Base-by-base conservation (phyloP, 1,284 basidiomycete species). In the Crepidotus sp. region DNA sequence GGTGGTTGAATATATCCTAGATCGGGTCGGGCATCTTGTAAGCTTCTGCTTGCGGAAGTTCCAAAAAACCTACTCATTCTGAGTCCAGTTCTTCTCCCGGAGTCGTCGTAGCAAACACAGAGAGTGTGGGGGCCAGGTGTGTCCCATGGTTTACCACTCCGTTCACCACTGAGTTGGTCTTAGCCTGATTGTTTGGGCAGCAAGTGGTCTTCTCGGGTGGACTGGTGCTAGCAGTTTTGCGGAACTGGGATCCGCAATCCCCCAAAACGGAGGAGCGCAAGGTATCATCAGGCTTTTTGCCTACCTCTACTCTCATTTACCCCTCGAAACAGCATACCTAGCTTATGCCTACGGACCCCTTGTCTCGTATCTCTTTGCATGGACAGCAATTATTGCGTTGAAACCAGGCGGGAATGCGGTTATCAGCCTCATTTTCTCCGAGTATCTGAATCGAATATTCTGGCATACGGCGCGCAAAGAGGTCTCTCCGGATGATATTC, bases 1-100 rank as follows among this genome's bases (percentile, higher is more conserved):
- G 11, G 30, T 13, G 18, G 21, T 24, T 40, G 17, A 40, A 35
- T 25, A 14, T 17, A 17, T 33, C 9, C 34, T 51, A 83, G 77
- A 89, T 94, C 60, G 91, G 91, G 22, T 90, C 86, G 10, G 92
- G 92, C 15, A 95, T 96, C 52, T 96, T 96, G 86, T 88, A 58
- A 54, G 77, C 49, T 25, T 42, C 17, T 30, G 38, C 17, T 35
- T 17, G 46, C 26, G 49, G 24, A 22, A 15, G 26, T 35, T 14
- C 9, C n/a, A n/a, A 19, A 32, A 15, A 25, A 18, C 13, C 36
- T 25, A 40, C 18, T 57, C 26, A 42, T 45, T 42, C 24, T 14
- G 32, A 5, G 10, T 32, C 29, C 32, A 89, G 85, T 66, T 91
- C 88, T 0, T 90, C 87, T 1, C 92, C 92, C 0, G 91, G 90